Percentiles rank a stretch among this genome's conserved stretches.
Evolutionary conservation across 2,329 filamentous ascomycete genomes (phyloP).

Genomic region (Fusarium concolor): DNA sequence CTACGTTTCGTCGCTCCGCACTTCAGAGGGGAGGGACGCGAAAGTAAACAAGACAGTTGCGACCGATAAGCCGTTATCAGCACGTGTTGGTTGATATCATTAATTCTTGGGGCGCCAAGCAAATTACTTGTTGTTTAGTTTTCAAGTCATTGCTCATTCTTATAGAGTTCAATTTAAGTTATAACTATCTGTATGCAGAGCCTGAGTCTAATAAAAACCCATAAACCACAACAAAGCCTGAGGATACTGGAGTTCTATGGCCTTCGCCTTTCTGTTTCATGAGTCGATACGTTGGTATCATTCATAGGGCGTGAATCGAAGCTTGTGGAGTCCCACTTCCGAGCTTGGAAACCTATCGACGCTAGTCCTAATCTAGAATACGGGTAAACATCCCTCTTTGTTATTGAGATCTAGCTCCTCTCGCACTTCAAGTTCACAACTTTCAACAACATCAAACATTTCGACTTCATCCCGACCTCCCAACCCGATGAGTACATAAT

Average conservation of each 20-base stretch:
- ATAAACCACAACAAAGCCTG: not conserved
- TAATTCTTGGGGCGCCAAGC: conserved; percentile 1
- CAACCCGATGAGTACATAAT: conserved; percentile 43
- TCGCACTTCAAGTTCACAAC: conserved; percentile 36
- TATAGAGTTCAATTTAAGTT: not conserved
- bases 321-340: conserved; percentile 26
- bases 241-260: not conserved
- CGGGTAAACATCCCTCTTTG: conserved; percentile 36
- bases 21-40: conserved; percentile 46
- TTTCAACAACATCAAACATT: conserved; percentile 31
- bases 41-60: conserved; percentile 57
- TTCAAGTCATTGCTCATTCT: not conserved
- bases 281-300: conserved; percentile 34
- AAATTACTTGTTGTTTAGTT: conserved; percentile 2
- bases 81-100: conserved; percentile 50
- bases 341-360: conserved; percentile 13
- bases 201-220: not conserved
- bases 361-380: conserved; percentile 14
- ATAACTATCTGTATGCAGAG: too few species aligned
- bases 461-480: conserved; percentile 17
- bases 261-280: conserved; percentile 5
- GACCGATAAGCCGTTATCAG: conserved; percentile 55
- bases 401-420: conserved; percentile 36
- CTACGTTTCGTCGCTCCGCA: conserved; percentile 46
- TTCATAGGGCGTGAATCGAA: conserved; percentile 24